Percentiles rank a stretch among this genome's conserved stretches.
These are phyloP conservation scores for Entomophthora muscae DNA, from an alignment of 371 early-diverging fungal genomes.

Conservation along the genomic window DNA sequence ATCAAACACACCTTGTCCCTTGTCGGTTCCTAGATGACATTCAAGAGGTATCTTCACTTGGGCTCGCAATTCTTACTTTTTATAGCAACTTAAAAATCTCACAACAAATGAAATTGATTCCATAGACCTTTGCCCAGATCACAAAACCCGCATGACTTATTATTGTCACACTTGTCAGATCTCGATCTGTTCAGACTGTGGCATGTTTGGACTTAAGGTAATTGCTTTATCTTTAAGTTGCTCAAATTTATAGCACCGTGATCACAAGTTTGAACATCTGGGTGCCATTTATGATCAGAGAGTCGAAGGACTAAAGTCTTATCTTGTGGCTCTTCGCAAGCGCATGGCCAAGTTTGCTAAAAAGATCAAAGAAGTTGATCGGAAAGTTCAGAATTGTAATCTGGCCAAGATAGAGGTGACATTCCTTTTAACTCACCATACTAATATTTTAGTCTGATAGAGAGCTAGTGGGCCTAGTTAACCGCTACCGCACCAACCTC, in stretches of 20 bases:
- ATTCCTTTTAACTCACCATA: not conserved
- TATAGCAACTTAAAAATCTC: conserved; percentile 3
- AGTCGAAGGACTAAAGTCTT: conserved; percentile 1
- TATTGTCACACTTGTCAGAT: conserved; percentile 9
- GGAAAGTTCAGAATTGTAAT: conserved; percentile 6
- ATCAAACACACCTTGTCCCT: conserved; percentile 2
- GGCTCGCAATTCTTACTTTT: not conserved
- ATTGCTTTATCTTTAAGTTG: not conserved
- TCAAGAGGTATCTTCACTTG: conserved; percentile 4
- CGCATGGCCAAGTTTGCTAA: conserved; percentile 3
- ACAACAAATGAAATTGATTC: not conserved
- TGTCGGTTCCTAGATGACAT: conserved; percentile 10
- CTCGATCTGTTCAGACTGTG: conserved; percentile 9
- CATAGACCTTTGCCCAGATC: conserved; percentile 2
- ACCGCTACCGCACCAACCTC: conserved; percentile 1
- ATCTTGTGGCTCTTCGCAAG: not conserved
- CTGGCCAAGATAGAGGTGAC: not conserved
- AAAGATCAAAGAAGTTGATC: conserved; percentile 6
- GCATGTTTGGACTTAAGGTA: conserved; percentile 9
- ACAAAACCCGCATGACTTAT: conserved; percentile 5
- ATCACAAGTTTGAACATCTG: conserved; percentile 8
- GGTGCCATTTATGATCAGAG: conserved; percentile 7
- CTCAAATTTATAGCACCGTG: conserved; percentile 1
- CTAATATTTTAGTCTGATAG: conserved; percentile 4
- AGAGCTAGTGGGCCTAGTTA: not conserved